phyloP scores from a whole-genome alignment of 371 early-diverging fungal species.

The Apophysomyces trapeziformis region DNA sequence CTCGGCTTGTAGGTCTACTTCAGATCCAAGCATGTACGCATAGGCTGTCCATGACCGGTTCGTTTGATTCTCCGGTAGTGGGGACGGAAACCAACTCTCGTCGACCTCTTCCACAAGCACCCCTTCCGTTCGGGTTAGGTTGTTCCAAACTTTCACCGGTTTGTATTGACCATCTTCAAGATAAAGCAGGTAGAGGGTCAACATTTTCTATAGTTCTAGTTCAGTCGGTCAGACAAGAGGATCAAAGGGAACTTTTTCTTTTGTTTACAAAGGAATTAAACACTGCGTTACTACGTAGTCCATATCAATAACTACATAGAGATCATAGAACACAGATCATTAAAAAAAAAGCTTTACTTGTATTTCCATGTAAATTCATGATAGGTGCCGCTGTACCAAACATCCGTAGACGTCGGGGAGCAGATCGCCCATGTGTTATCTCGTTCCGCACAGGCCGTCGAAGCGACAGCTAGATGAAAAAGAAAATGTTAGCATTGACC shows the following conservation, averaged over 20 bases:
- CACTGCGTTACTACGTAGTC: slow-evolving; percentile 28
- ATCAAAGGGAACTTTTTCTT: background rate
- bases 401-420: slow-evolving; percentile 28
- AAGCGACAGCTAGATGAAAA: slow-evolving; percentile 33
- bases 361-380: slow-evolving; percentile 52
- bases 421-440: slow-evolving; percentile 41
- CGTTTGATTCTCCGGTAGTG: slow-evolving; percentile 24
- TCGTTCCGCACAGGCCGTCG: slow-evolving; percentile 33
- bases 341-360: slow-evolving; percentile 27
- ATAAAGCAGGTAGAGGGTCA: slow-evolving; percentile 39
- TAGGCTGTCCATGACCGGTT: slow-evolving; percentile 36
- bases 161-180: slow-evolving; percentile 16
- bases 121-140: slow-evolving; percentile 25
- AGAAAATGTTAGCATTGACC: background rate
- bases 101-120: slow-evolving; percentile 35
- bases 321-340: too few species aligned
- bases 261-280: slow-evolving; percentile 26
- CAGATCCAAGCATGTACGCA: slow-evolving; percentile 33
- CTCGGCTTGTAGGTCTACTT: slow-evolving; percentile 30
- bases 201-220: slow-evolving; percentile 18
- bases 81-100: slow-evolving; percentile 39
- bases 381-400: slow-evolving; percentile 45
- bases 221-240: background rate
- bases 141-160: slow-evolving; percentile 31
- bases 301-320: too few species aligned